Percentiles rank a stretch among this genome's conserved stretches.
Evolutionary conservation across 23 red algal genomes (phyloP).

Genomic region (Cyanidioschyzon merolae): DNA sequence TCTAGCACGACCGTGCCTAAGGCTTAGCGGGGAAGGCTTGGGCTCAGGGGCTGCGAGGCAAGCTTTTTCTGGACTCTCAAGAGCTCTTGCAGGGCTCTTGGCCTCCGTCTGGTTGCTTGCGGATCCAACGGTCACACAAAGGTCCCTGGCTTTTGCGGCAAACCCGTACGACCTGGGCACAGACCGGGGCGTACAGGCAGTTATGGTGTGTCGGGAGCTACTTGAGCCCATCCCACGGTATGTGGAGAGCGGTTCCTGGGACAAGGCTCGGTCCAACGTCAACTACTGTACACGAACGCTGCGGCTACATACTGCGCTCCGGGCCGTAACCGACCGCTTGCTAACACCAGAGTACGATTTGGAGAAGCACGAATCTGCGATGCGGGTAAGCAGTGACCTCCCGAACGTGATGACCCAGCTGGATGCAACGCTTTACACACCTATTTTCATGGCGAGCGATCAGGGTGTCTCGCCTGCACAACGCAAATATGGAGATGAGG

Average conservation of each 20-base stretch:
- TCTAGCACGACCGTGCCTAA: too few species aligned
- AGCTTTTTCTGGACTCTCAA: too few species aligned
- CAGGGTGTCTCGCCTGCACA: conserved; percentile 50
- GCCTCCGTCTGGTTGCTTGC: neutral
- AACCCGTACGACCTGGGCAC: neutral
- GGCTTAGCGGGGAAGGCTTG: too few species aligned
- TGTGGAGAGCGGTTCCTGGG: conserved; percentile 37
- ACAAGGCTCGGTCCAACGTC: conserved; percentile 90
- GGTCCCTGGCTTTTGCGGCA: neutral
- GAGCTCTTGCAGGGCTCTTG: neutral
- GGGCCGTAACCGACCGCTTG: conserved; percentile 8
- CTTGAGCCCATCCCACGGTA: conserved; percentile 18
- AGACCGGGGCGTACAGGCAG: neutral
- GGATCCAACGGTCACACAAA: neutral
- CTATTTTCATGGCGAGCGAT: conserved; percentile 82
- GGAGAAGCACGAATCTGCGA: conserved; percentile 26
- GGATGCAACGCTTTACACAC: conserved; percentile 79
- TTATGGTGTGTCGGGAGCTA: conserved; percentile 15
- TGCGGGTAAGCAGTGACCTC: conserved; percentile 49
- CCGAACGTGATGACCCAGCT: conserved; percentile 72
- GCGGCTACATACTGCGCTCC: conserved; percentile 56
- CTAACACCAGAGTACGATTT: conserved; percentile 4
- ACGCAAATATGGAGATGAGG: conserved; percentile 53
- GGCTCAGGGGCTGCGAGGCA: too few species aligned
- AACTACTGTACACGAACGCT: conserved; percentile 91